Conservation (phyloP, 371 early-diverging fungal species). For the Saksenaea oblongispora region DNA sequence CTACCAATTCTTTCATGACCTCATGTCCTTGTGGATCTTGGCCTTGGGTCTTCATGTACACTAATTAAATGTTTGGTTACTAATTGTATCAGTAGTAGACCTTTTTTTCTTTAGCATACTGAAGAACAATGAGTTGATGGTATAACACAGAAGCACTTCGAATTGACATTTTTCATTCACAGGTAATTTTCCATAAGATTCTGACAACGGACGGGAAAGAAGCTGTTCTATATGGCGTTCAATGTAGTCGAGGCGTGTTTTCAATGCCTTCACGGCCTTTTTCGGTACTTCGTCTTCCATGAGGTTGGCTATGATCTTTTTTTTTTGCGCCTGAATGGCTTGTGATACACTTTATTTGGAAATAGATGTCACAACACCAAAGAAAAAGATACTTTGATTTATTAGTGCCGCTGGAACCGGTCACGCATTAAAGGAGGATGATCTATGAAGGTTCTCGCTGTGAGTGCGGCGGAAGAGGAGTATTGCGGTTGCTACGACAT, state of each 20-base stretch:
- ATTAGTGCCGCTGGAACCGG: too few relatives aligned
- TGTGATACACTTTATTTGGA: too few relatives aligned
- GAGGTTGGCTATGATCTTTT: not conserved
- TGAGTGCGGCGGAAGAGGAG: too few relatives aligned
- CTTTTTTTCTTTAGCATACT: slow-evolving; percentile 37
- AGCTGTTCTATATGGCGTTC: slow-evolving; percentile 56
- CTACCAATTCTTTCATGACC: slow-evolving; percentile 54
- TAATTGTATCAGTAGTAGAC: not conserved
- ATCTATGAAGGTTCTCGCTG: too few relatives aligned
- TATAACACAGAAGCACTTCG: slow-evolving; percentile 53
- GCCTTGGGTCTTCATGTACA: slow-evolving; percentile 55
- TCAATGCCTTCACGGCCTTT: slow-evolving; percentile 39
- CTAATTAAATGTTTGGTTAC: slow-evolving; percentile 20
- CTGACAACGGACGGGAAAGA: slow-evolving; percentile 38
- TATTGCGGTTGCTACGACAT: too few relatives aligned
- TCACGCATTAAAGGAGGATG: too few relatives aligned
- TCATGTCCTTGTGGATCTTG: slow-evolving; percentile 47
- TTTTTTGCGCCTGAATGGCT: not conserved
- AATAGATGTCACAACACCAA: too few relatives aligned
- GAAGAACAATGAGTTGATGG: slow-evolving; percentile 54
- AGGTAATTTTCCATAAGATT: slow-evolving; percentile 49
- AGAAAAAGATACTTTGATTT: too few relatives aligned
- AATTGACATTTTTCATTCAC: slow-evolving; percentile 53
- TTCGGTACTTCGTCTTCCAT: slow-evolving; percentile 25
- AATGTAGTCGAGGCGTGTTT: slow-evolving; percentile 36